Base-by-base conservation (phyloP, 345 rosid genomes). In the Limnanthes douglasii region DNA sequence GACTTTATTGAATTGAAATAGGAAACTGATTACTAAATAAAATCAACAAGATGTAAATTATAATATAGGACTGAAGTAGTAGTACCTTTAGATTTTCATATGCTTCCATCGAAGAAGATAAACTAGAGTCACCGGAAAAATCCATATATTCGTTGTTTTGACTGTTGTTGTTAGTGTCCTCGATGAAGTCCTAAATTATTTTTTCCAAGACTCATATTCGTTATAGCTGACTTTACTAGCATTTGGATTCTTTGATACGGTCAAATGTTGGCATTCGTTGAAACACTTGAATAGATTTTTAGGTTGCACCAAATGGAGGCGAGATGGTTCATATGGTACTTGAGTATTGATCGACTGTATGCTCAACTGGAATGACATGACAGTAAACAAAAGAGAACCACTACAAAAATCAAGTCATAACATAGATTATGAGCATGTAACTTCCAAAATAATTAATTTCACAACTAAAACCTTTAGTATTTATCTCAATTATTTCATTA, bases 211-310 rank as follows among this genome's bases (percentile, higher is more conserved):
- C 31, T 45, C 55, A 1, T 70, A 81, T 39, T 66, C 70, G 7
- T 41, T 38, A 13, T 9, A 45, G 29, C 37, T 48, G 58, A 27
- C 43, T 43, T 59, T 64, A 38, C 74, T 72, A 8, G 60, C 70
- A 0, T 61, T 27, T 5, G 66, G 52, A 39, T 57, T 70, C 49
- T 61, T 65, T 18, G 70, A 9, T 16, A 37, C 50, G 48, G 37
- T 42, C 43, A 39, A 42, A 67, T 81, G 75, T 54, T 68, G 96
- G 18, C 73, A 76, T 60, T 86, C 96, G 18, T 81, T 78, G 17
- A 86, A 78, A 53, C 94, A 76, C 66, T 78, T 81, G 36, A 86
- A 39, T 31, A 78, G 57, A 28, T 92, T 81, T 60, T 78, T 86
- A 41, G 52, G 72, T 50, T 58, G 73, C 23, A 47, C 67, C 16